Base-by-base conservation (phyloP, 495 filamentous ascomycete genomes). In the Trichoderma virens region DNA sequence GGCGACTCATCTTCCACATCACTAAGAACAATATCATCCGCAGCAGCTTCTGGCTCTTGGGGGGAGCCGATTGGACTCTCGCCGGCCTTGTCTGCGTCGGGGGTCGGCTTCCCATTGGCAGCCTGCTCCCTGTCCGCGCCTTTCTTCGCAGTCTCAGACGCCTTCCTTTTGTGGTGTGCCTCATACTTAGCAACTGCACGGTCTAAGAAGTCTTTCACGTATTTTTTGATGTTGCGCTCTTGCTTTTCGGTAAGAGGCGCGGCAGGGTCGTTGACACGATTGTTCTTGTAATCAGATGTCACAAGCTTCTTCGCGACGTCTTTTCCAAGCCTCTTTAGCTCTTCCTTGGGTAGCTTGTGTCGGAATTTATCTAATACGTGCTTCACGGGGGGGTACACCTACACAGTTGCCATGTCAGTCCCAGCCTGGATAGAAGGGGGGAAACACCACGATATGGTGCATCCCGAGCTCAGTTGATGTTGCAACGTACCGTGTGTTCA, bases 261-360 rank as follows among this genome's bases (percentile, higher is more conserved):
- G n/a, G 85, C 90, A 4, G 92, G 93, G 68, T 97, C 89, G 25
- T 86, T 80, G 11, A 97, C 92, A 3, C 90, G 87, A 45, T 84
- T 82, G 68, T 93, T 85, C 74, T 95, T 96, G 78, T 89, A 97
- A 70, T 97, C 92, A 0, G 90, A 91, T 30, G 87, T 85, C 32
- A 96, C 91, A 31, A 97, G 80, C 71, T 92, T 96, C 73, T 93
- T 95, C 64, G 87, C 85, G 20, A 92, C 85, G 73, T 96, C 91
- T 74, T 93, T 94, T 5, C 86, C 88, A 67, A 92, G 88, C 60
- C 89, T 85, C 75, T 97, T 97, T 6, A 97, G 71, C 68, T 96
- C 88, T 7, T 96, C 91, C 66, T 87, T 91, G 3, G 90, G 88
- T 18, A 97, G 84, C 75, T 91, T 91, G 67, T 88, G 80, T 65